phyloP scores from a whole-genome alignment of 2,329 filamentous ascomycete genomes.

The Calonectria naviculata region DNA sequence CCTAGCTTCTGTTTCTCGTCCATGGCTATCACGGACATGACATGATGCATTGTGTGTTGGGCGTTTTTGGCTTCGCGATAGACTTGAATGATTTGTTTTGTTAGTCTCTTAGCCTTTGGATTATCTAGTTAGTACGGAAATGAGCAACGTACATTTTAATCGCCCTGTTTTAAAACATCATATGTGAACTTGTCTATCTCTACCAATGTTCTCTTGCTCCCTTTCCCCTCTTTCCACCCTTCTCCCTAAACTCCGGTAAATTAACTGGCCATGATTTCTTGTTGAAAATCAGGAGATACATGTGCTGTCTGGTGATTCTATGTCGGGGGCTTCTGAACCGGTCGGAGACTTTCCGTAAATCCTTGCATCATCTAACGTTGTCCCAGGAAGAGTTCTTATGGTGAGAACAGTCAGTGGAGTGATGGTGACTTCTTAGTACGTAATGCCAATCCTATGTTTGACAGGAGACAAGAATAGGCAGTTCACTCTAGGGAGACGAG shows the following conservation, averaged over 20 bases:
- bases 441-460: not conserved
- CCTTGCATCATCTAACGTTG: not conserved
- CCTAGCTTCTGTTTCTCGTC: slow-evolving; percentile 33
- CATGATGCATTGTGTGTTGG: slow-evolving; percentile 38
- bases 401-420: not conserved
- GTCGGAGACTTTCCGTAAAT: slow-evolving; percentile 3
- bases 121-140: slow-evolving; percentile 34
- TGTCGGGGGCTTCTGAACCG: not conserved
- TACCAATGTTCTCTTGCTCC: not conserved
- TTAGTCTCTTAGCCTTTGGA: slow-evolving; percentile 28
- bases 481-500: not conserved
- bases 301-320: not conserved
- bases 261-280: not conserved
- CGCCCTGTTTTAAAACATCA: not conserved
- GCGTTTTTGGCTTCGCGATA: slow-evolving; percentile 39
- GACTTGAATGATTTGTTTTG: slow-evolving; percentile 25
- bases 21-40: slow-evolving; percentile 33
- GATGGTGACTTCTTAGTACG: slow-evolving; percentile 1
- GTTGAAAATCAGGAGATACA: not conserved
- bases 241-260: too few relatives aligned
- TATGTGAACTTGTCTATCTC: not conserved
- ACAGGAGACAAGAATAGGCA: not conserved
- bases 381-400: not conserved
- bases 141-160: slow-evolving; percentile 26
- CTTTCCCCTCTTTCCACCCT: not conserved